phyloP scores from a whole-genome alignment of 768 basidiomycete species.

The Amanita pseudoporphyria region DNA sequence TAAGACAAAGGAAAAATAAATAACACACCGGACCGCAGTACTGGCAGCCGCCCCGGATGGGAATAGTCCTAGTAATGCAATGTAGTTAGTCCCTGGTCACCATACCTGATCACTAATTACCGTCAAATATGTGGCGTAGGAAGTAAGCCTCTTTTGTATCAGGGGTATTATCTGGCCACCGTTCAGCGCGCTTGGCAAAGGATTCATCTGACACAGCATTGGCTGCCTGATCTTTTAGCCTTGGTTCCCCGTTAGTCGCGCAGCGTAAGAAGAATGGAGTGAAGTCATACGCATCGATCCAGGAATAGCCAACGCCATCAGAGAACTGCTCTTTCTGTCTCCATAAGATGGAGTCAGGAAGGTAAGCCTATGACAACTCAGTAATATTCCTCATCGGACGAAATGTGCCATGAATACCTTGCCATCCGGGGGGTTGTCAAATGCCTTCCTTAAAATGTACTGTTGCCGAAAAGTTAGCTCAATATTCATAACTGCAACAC shows the following conservation, averaged over 20 bases:
- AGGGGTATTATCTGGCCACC: constrained; percentile 75
- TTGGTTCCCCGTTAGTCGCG: constrained; percentile 18
- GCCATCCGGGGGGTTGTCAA: constrained; percentile 76
- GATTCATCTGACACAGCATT: constrained; percentile 69
- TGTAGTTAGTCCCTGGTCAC: background rate
- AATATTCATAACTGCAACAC: constrained; percentile 2
- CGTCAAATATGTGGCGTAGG: constrained; percentile 87
- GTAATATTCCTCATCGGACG: background rate
- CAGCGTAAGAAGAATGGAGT: background rate
- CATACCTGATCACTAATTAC: constrained; percentile 23
- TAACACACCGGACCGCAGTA: constrained; percentile 80
- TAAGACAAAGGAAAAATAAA: constrained; percentile 3
- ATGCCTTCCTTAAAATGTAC: constrained; percentile 96
- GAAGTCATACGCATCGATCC: constrained; percentile 85
- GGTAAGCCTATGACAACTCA: constrained; percentile 57
- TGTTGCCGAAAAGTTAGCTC: constrained; percentile 19
- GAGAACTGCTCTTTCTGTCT: constrained; percentile 99
- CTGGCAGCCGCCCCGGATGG: constrained; percentile 76
- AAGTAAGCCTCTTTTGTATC: constrained; percentile 97
- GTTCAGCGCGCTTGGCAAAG: constrained; percentile 59
- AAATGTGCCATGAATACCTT: constrained; percentile 33
- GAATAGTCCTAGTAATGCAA: constrained; percentile 53
- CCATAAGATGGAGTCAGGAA: constrained; percentile 93
- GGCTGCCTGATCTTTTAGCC: constrained; percentile 76
- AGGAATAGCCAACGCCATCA: constrained; percentile 96